phyloP scores from a whole-genome alignment of 306 rosid species.

The Ceratonia siliqua region DNA sequence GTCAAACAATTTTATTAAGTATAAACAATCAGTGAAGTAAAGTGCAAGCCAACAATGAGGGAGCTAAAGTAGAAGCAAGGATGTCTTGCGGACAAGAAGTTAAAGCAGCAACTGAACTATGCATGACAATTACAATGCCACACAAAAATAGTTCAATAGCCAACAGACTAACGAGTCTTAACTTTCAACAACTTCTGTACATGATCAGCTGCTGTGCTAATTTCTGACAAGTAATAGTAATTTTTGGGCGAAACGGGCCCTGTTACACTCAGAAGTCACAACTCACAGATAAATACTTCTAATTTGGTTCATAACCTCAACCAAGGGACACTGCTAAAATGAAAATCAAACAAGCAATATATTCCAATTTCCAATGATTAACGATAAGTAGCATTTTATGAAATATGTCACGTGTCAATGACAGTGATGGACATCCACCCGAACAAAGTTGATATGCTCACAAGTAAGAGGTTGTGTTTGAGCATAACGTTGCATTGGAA shows the following conservation, averaged over 20 bases:
- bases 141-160: not conserved
- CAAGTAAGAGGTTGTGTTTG: constrained; percentile 27
- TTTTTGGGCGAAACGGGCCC: not conserved
- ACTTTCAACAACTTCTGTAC: not conserved
- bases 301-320: constrained; percentile 12
- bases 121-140: constrained; percentile 4
- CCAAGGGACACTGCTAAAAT: not conserved
- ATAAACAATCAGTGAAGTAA: not conserved
- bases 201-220: not conserved
- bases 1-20: no score
- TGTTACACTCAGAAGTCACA: not conserved
- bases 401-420: not conserved
- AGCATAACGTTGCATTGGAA: constrained; percentile 37
- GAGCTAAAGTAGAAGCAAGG: not conserved
- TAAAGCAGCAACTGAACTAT: not conserved
- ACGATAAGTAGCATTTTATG: constrained; percentile 2
- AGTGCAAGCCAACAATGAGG: not conserved
- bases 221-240: not conserved
- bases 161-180: constrained; percentile 12
- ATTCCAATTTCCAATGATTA: constrained; percentile 35
- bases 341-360: constrained; percentile 18
- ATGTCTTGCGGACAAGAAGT: not conserved
- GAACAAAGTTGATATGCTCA: constrained; percentile 8
- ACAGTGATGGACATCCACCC: constrained; percentile 27
- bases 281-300: not conserved